These are phyloP conservation scores for Escovopsis sp. DNA, from an alignment of 2,329 filamentous ascomycete species.

Conservation along the genomic window DNA sequence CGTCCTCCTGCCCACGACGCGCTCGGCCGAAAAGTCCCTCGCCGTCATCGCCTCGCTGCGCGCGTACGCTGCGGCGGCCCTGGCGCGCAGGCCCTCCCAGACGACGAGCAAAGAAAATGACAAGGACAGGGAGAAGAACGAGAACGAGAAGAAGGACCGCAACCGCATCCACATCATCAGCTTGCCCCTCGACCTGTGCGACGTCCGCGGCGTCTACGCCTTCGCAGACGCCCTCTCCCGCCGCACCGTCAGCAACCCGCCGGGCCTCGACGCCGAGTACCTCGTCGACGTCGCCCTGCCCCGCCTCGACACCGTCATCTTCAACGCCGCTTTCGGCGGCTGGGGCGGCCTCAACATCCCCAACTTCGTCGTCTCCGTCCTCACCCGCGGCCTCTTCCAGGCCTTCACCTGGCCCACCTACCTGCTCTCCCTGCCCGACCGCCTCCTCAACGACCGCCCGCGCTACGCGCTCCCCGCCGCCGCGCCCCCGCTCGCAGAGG, in stretches of 20 bases:
- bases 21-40: constrained; percentile 56
- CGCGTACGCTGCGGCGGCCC: constrained; percentile 29
- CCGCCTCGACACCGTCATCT: constrained; percentile 62
- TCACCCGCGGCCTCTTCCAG: constrained; percentile 47
- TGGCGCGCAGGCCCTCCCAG: constrained; percentile 39
- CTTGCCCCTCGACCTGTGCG: constrained; percentile 45
- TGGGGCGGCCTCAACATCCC: constrained; percentile 69
- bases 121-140: constrained; percentile 19
- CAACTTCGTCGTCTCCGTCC: constrained; percentile 34
- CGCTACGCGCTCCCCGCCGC: constrained; percentile 24
- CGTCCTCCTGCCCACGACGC: constrained; percentile 71
- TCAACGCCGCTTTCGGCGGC: constrained; percentile 80
- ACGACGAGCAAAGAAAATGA: constrained; percentile 23
- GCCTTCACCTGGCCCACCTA: constrained; percentile 54
- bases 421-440: constrained; percentile 28
- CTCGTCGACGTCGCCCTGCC: constrained; percentile 39
- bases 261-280: constrained; percentile 20
- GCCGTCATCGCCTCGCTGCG: constrained; percentile 54
- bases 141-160: constrained; percentile 25
- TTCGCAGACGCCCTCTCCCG: constrained; percentile 32
- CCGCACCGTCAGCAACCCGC: constrained; percentile 31
- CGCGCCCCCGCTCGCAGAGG: constrained; percentile 52
- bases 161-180: constrained; percentile 43
- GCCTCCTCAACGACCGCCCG: constrained; percentile 26
- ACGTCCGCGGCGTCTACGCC: constrained; percentile 34